Evolutionary conservation across 352 stramenopile genomes (phyloP).

Genomic region (Pseudoperonospora humuli): DNA sequence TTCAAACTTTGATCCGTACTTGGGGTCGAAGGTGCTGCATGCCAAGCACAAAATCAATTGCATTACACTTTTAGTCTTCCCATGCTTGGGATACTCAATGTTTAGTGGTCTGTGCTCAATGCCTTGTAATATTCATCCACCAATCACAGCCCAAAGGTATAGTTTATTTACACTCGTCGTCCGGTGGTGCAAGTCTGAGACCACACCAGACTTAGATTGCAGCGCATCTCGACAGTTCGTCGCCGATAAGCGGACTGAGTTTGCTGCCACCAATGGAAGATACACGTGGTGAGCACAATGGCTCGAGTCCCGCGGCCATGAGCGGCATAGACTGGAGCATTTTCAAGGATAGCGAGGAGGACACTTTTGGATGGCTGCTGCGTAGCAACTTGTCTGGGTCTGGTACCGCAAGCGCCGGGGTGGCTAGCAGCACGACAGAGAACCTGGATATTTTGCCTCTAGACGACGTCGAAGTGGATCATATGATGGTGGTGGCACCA

Average conservation of each 20-base stretch:
- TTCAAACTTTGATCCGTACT: no score
- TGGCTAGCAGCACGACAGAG: not conserved
- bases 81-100: no score
- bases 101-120: no score
- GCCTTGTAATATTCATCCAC: no score
- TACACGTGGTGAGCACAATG: conserved; percentile 2
- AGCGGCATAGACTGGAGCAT: conserved; percentile 66
- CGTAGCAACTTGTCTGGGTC: conserved; percentile 20
- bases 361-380: conserved; percentile 52
- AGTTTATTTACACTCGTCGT: conserved; percentile 2
- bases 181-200: conserved; percentile 12
- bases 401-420: not conserved
- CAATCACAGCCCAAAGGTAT: no score
- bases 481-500: conserved; percentile 11
- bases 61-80: no score
- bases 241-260: not conserved
- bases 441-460: conserved; percentile 26
- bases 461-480: conserved; percentile 34
- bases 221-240: not conserved
- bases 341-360: conserved; percentile 55
- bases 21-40: no score
- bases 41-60: no score
- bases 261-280: conserved; percentile 12
- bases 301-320: conserved; percentile 14
- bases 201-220: conserved; percentile 10